Evolutionary conservation across 2,329 filamentous ascomycete genomes (phyloP), one percentile per base, ranked within the genome.

Genomic region (Camillea tinctor): DNA sequence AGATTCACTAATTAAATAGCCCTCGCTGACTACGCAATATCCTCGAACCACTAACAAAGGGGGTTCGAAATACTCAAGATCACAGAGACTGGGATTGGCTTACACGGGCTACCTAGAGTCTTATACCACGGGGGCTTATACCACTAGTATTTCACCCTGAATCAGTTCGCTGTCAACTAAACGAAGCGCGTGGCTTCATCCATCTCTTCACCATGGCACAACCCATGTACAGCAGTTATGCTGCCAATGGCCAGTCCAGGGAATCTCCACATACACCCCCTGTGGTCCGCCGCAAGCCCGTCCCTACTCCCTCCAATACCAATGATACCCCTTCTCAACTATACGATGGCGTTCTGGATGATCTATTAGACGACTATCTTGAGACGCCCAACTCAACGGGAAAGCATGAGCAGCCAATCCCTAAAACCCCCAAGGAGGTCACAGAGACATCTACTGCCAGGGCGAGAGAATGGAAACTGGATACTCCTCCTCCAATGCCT

Each of bases 281-380:
- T 24, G 60, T 68, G 40, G 13, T 30, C 6, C 64, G 50, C 44
- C 66, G 66, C 50, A 71, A 69, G 48, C 68, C 68, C 1, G 58
- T 70, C 13, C 52, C 64, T 22, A 55, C 54, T 53, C 36, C 36
- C 17, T 26, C 56, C 48, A 52, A 44, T 21, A 17, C 55, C 19
- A 52, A 57, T 40, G 30, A 57, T 50, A 49, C 36, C 13, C 50
- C 53, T 15, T 22, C 54, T n/a, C 50, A 57, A 15, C 40, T 55
- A 48, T n/a, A 50, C 22, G 50, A 50, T 50, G 60, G 64, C 50
- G 24, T 30, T 23, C 40, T 49, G 17, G 54, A 55, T 50, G 54
- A 55, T 48, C 57, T 69, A n/a, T 54, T 70, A 56, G 67, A 71
- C 52, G 67, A 67, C 54, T 71, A 72, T 62, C 58, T 65, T n/a